phyloP scores from a whole-genome alignment of 164 flowering plant species.

The Aristolochia contorta region DNA sequence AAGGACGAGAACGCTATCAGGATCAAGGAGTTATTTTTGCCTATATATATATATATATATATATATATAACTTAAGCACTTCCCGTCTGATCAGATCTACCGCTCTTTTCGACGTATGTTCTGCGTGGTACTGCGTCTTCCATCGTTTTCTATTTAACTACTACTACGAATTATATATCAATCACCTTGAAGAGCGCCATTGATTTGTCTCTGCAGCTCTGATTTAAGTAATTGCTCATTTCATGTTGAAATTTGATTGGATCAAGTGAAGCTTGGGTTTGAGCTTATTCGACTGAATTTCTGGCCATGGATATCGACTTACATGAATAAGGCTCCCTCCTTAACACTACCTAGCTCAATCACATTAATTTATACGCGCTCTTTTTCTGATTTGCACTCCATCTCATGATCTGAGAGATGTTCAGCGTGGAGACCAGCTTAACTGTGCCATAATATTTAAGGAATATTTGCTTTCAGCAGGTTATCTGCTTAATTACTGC shows the following conservation, averaged over 20 bases:
- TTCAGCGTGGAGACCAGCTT: slow-evolving; percentile 68
- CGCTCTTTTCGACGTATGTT: slow-evolving; percentile 74
- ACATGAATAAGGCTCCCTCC: no score
- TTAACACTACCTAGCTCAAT: no score
- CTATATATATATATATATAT: no score
- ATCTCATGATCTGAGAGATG: slow-evolving; percentile 38
- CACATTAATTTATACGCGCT: no score
- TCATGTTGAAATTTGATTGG: no score
- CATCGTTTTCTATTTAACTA: neutral
- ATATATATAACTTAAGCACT: slow-evolving; percentile 65
- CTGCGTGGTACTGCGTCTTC: slow-evolving; percentile 48
- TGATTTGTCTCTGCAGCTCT: no score
- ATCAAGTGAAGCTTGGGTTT: neutral
- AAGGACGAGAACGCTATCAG: slow-evolving; percentile 85
- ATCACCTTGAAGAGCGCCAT: no score
- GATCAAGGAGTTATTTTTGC: slow-evolving; percentile 87
- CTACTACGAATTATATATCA: neutral
- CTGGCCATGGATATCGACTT: no score
- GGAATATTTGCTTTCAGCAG: slow-evolving; percentile 87
- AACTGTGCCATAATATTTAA: slow-evolving; percentile 74
- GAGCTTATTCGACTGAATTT: no score
- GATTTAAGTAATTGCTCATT: neutral
- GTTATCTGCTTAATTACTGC: slow-evolving; percentile 78
- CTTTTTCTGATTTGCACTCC: slow-evolving; percentile 72
- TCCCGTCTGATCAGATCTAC: slow-evolving; percentile 98